A percentile compares a stretch with the other conserved stretches of the same genome.
These are phyloP conservation scores for Eimeria maxima DNA, from an alignment of 169 alveolate genomes.

Conservation along the genomic window DNA sequence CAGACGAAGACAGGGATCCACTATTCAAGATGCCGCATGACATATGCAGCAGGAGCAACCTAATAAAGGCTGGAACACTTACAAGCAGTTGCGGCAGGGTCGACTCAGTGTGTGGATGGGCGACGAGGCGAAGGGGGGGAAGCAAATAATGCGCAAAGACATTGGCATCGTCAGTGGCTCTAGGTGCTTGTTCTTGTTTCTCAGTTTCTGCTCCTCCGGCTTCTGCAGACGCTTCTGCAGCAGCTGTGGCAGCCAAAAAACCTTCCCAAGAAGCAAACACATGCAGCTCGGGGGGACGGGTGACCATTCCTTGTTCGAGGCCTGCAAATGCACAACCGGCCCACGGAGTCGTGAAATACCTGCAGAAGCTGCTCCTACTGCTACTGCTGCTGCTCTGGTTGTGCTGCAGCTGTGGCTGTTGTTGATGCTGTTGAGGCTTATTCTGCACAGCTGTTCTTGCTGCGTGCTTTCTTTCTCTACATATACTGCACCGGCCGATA, in stretches of 20 bases:
- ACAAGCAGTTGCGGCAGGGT: conserved; percentile 29
- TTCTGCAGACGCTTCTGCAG: background rate
- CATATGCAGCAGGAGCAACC: background rate
- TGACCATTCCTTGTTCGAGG: conserved; percentile 69
- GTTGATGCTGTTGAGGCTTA: background rate
- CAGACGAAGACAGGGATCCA: background rate
- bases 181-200: background rate
- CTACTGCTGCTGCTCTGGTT: conserved; percentile 8
- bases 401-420: background rate
- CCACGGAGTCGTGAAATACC: background rate
- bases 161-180: background rate
- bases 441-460: background rate
- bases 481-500: background rate
- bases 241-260: conserved; percentile 13
- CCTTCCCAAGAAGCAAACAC: conserved; percentile 78
- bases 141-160: background rate
- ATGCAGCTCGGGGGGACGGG: conserved; percentile 74
- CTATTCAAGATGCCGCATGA: background rate
- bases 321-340: conserved; percentile 28
- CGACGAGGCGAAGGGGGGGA: conserved; percentile 67
- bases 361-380: background rate
- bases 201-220: background rate
- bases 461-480: background rate
- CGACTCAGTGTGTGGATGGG: conserved; percentile 24
- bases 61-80: background rate